Evolutionary conservation across 2,329 filamentous ascomycete species (phyloP).

Genomic region (Fusarium sp.): DNA sequence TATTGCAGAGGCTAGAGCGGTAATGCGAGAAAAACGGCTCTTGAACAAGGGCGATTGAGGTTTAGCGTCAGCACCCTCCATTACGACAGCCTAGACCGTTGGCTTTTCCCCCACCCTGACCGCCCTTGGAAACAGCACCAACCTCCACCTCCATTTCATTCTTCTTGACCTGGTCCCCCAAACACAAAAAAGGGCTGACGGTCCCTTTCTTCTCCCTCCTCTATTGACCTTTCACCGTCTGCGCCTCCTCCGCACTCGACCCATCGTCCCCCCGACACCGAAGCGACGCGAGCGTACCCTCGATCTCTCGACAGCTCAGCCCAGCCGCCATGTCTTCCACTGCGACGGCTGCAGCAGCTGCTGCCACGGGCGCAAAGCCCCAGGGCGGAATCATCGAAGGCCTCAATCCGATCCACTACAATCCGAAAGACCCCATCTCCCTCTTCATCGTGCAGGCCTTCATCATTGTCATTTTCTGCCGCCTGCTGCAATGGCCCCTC

Average conservation of each 20-base stretch:
- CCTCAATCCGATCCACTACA: conserved; percentile 74
- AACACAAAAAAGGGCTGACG: background rate
- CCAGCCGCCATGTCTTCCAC: conserved; percentile 15
- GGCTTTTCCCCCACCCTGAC: background rate
- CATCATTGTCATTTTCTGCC: conserved; percentile 63
- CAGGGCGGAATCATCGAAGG: conserved; percentile 77
- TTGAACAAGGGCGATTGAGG: background rate
- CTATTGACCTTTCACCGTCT: background rate
- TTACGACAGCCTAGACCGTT: conserved; percentile 1
- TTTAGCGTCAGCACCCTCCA: background rate
- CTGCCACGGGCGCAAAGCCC: conserved; percentile 51
- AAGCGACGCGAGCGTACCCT: background rate
- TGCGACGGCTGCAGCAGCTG: conserved; percentile 28
- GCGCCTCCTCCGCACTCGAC: background rate
- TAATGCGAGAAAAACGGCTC: background rate
- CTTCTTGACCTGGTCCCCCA: background rate
- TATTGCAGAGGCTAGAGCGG: fast-evolving
- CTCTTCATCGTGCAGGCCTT: conserved; percentile 48
- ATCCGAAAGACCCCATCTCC: conserved; percentile 77
- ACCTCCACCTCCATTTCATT: background rate
- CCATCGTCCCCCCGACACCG: background rate
- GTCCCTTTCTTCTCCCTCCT: background rate
- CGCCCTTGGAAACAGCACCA: background rate
- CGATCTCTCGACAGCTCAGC: background rate
- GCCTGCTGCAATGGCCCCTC: conserved; percentile 76